Evolutionary conservation across 805 yeast species (phyloP), one percentile per base, ranked within the genome.

Genomic region (Saturnispora quitensis): DNA sequence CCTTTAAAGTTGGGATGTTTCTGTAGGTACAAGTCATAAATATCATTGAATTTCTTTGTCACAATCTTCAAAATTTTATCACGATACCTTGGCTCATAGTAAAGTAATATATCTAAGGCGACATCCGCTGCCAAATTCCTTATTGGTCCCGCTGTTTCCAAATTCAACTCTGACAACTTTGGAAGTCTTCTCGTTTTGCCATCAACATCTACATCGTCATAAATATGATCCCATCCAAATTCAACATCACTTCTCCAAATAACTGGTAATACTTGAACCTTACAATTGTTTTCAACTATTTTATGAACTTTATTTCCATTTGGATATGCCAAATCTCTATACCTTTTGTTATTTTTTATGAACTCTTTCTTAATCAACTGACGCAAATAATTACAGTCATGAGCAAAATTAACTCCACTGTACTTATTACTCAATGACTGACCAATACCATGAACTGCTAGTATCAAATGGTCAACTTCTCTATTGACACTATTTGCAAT

Each of bases 401-500:
- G 96, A 8, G 89, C 82, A 69, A 91, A 93, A 66, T 88, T 88
- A 25, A 91, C 84, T 48, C 84, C 81, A 58, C 89, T 90, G 61
- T 84, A 81, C 60, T 79, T 79, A 45, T 81, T 73, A 1, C 96
- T 95, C 48, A 93, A 70, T 17, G 82, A 78, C 67, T 91, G 99
- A 2, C 98, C 99, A 54, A 91, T 87, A 0, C 99, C 99, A 69
- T 91, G 99, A 28, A 91, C 78, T 62, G 97, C 89, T n/a, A 91
- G 71, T 1, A 90, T 79, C 55, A 91, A 69, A 64, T 76, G 79
- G 46, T 73, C 73, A 24, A 76, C 69, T n/a, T 72, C 67, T 47
- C 80, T 63, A 10, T 68, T 64, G 13, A 67, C 65, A 17, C 62
- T 56, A 57, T 72, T 74, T 31, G 65, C 68, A 0, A 73, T 71